Conservation (phyloP, 306 rosid species). For the Dalbergia oliveri region DNA sequence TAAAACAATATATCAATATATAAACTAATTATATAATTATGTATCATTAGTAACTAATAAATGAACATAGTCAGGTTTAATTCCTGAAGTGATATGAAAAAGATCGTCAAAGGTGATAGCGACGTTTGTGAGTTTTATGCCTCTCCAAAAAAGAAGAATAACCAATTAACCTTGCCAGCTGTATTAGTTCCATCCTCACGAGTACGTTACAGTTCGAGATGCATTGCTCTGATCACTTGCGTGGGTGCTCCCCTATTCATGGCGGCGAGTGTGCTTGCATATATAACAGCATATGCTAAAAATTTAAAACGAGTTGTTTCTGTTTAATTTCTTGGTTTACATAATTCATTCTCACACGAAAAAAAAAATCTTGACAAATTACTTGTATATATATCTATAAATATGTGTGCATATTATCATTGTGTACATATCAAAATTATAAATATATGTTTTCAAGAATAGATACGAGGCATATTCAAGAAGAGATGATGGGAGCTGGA, state of each 20-base stretch:
- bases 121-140: too few relatives aligned
- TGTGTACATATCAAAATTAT: neutral
- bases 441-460: neutral
- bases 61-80: too few relatives aligned
- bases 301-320: neutral
- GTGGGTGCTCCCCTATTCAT: neutral
- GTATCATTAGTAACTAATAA: too few relatives aligned
- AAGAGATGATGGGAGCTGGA: neutral
- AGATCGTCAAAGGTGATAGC: too few relatives aligned
- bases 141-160: too few relatives aligned
- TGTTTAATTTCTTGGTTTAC: neutral
- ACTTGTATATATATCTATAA: neutral
- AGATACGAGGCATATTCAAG: neutral
- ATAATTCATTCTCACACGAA: neutral
- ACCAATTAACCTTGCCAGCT: neutral
- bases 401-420: neutral
- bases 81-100: too few relatives aligned
- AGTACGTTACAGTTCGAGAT: neutral
- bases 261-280: neutral
- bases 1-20: too few relatives aligned
- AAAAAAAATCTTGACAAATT: neutral
- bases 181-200: neutral
- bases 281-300: neutral
- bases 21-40: too few relatives aligned
- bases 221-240: neutral